A percentile compares a stretch with the other conserved stretches of the same genome.
Conservation (phyloP, 805 yeast genomes). For the Saccharomycopsis fibuligera region DNA sequence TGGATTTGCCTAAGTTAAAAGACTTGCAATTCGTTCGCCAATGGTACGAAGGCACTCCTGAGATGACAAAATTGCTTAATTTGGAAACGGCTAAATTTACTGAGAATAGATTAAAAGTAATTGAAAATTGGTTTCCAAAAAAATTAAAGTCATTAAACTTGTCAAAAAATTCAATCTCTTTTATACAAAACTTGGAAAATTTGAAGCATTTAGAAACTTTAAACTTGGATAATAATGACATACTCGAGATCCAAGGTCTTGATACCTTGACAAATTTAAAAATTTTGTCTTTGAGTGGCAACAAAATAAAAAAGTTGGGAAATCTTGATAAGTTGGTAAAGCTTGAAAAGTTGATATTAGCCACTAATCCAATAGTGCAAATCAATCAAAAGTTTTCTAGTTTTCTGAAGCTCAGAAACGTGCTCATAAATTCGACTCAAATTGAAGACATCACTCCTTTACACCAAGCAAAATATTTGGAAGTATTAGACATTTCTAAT, state of each 20-base stretch:
- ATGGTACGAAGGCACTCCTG: too few species aligned
- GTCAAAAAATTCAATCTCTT: neutral
- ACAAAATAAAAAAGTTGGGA: neutral
- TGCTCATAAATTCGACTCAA: too few species aligned
- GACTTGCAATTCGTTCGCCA: too few species aligned
- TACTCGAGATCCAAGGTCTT: neutral
- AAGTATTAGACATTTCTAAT: too few species aligned
- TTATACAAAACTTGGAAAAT: neutral
- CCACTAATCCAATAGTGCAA: neutral
- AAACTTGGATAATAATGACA: neutral
- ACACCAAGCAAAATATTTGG: too few species aligned
- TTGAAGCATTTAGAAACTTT: neutral
- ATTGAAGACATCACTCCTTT: too few species aligned
- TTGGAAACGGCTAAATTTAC: neutral
- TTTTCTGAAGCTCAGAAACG: too few species aligned
- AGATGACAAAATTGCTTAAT: too few species aligned
- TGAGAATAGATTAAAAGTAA: neutral
- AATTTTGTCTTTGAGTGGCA: neutral
- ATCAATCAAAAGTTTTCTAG: neutral
- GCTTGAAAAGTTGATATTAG: neutral
- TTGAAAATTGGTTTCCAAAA: neutral
- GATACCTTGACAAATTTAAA: neutral
- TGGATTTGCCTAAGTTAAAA: too few species aligned
- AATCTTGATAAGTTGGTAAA: neutral
- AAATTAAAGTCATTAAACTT: neutral